These are phyloP conservation scores for Thraustochytrium sp. DNA, from an alignment of 352 stramenopile genomes.

Conservation along the genomic window DNA sequence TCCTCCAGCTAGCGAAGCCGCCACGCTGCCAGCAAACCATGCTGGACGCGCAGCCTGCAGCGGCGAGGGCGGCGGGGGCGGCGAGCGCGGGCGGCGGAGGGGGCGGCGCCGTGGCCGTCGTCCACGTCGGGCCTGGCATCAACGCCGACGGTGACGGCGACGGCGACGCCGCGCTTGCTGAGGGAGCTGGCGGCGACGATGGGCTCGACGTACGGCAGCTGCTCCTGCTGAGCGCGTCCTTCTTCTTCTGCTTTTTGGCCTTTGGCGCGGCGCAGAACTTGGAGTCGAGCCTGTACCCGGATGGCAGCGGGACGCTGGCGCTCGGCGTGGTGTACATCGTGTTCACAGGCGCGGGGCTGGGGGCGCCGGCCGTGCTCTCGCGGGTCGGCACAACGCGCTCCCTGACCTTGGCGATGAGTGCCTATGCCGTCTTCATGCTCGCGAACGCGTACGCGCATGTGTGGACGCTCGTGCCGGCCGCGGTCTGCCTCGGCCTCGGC, in stretches of 20 bases:
- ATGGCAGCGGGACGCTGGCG: neutral
- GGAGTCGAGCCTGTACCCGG: constrained; percentile 9
- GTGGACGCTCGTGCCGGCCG: constrained; percentile 7
- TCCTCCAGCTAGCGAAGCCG: too few species aligned
- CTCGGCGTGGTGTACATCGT: constrained; percentile 25
- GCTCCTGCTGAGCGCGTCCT: neutral
- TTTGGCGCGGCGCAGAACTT: constrained; percentile 19
- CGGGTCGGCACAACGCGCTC: neutral
- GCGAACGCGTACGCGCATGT: neutral
- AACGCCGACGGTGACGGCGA: too few species aligned
- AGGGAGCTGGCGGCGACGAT: too few species aligned
- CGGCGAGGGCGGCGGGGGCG: too few species aligned
- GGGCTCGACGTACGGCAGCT: neutral
- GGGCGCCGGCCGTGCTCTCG: neutral
- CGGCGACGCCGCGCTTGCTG: too few species aligned
- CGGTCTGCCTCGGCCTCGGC: neutral
- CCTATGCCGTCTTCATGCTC: constrained; percentile 1
- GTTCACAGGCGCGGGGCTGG: neutral
- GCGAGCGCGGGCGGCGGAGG: too few species aligned
- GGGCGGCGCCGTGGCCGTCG: too few species aligned
- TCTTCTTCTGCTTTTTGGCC: constrained; percentile 31
- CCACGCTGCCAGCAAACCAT: too few species aligned
- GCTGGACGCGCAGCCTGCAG: too few species aligned
- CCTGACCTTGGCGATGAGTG: neutral
- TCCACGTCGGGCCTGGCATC: too few species aligned